Percentiles rank a stretch among this genome's conserved stretches.
Evolutionary conservation across 106 monocot genomes (phyloP).

Genomic region (Hemerocallis citrina): DNA sequence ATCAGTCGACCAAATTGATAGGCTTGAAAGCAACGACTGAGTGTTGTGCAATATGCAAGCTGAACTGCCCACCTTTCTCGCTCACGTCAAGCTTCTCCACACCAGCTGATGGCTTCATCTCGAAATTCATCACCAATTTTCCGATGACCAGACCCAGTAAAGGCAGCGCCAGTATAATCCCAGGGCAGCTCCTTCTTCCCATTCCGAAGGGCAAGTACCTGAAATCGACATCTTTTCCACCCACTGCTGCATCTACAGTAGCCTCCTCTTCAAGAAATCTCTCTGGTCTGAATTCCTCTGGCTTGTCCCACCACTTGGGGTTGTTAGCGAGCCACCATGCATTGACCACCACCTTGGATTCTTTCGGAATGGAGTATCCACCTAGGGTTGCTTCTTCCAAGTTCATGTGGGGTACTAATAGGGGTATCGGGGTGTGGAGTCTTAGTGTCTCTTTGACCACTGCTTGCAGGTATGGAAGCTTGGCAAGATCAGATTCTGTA

Average conservation of each 20-base stretch:
- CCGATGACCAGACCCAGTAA: conserved; percentile 41
- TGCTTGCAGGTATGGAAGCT: conserved; percentile 52
- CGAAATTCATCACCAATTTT: conserved; percentile 39
- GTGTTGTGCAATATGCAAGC: conserved; percentile 45
- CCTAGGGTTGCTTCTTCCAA: conserved; percentile 37
- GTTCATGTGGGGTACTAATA: conserved; percentile 69
- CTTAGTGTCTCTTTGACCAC: conserved; percentile 56
- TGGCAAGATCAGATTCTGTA: conserved; percentile 31
- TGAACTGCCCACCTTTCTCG: conserved; percentile 55
- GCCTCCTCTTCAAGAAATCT: conserved; percentile 50
- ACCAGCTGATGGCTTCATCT: conserved; percentile 44
- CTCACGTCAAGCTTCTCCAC: conserved; percentile 23
- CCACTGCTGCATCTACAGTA: conserved; percentile 28
- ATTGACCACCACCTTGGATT: conserved; percentile 50
- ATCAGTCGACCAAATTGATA: too few relatives aligned
- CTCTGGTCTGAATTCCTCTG: conserved; percentile 55
- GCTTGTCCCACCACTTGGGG: conserved; percentile 35
- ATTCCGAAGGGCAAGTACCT: conserved; percentile 42
- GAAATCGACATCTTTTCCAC: conserved; percentile 40
- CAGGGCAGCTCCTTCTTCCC: conserved; percentile 48
- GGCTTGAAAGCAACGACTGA: conserved; percentile 1
- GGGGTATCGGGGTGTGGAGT: conserved; percentile 42
- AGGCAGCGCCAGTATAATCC: conserved; percentile 46
- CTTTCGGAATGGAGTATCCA: conserved; percentile 38
- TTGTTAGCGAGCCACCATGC: conserved; percentile 63